A percentile compares a stretch with the other conserved stretches of the same genome.
phyloP scores from a whole-genome alignment of 352 stramenopile species.

The Phytophthora sp. region DNA sequence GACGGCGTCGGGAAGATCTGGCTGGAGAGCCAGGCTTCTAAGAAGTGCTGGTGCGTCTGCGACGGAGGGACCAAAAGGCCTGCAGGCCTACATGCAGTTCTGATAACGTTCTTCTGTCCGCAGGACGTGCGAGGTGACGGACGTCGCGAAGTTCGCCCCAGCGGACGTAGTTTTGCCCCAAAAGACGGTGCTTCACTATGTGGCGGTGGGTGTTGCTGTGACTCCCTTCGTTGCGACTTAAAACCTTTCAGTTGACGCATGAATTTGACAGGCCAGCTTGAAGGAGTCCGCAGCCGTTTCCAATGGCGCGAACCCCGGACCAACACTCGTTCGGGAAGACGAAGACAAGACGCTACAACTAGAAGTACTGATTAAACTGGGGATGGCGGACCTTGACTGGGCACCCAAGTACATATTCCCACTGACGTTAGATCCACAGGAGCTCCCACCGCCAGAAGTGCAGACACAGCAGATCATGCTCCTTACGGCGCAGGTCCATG shows the following conservation, averaged over 20 bases:
- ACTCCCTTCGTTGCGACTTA: neutral
- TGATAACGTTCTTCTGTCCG: neutral
- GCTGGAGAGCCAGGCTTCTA: constrained; percentile 26
- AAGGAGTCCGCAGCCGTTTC: constrained; percentile 21
- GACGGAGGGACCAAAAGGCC: neutral
- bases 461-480: constrained; percentile 19
- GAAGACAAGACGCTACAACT: constrained; percentile 28
- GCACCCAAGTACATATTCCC: constrained; percentile 34
- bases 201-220: constrained; percentile 19
- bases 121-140: constrained; percentile 27
- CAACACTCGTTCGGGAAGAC: constrained; percentile 18
- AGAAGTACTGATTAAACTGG: constrained; percentile 28
- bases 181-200: constrained; percentile 32
- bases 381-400: constrained; percentile 26
- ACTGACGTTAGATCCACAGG: constrained; percentile 13
- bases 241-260: neutral
- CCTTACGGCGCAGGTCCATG: constrained; percentile 33
- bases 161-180: constrained; percentile 21
- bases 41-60: constrained; percentile 30
- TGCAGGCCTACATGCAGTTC: neutral
- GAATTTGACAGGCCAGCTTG: constrained; percentile 25
- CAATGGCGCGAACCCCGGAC: neutral
- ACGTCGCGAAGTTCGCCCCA: constrained; percentile 23
- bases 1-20: constrained; percentile 16
- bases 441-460: neutral